A percentile compares a stretch with the other conserved stretches of the same genome.
Evolutionary conservation across 257 asterid genomes (phyloP).

Genomic region (Craterostigma plantagineum): DNA sequence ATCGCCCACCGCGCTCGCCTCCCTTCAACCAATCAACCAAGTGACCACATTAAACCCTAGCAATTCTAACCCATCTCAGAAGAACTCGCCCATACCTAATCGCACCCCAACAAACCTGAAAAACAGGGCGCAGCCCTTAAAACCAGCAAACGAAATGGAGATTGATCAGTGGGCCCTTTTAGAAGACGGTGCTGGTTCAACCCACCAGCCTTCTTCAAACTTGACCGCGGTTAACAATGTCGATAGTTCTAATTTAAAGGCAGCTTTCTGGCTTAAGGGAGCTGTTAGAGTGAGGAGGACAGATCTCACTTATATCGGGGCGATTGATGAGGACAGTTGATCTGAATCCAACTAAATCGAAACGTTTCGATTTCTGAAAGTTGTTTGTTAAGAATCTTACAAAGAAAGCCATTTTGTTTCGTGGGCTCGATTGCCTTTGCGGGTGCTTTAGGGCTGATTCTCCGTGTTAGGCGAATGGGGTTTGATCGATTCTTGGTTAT

Average conservation of each 20-base stretch:
- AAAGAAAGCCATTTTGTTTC: not conserved
- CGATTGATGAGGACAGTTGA: constrained; percentile 68
- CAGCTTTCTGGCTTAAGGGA: constrained; percentile 49
- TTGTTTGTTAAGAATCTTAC: too few species aligned
- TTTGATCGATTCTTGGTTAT: not conserved
- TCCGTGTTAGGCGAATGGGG: too few species aligned
- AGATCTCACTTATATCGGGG: constrained; percentile 55
- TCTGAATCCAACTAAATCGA: too few species aligned
- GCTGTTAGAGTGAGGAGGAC: constrained; percentile 55
- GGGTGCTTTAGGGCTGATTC: too few species aligned
- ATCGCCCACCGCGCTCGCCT: constrained; percentile 25
- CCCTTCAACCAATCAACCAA: constrained; percentile 44
- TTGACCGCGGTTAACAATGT: constrained; percentile 22
- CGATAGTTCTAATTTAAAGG: constrained; percentile 44
- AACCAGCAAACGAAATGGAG: constrained; percentile 35
- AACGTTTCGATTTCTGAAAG: too few species aligned
- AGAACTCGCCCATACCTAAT: constrained; percentile 22
- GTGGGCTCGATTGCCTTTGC: not conserved
- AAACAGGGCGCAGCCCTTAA: constrained; percentile 18
- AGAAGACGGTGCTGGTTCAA: constrained; percentile 63
- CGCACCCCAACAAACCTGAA: constrained; percentile 27
- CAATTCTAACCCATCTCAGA: constrained; percentile 26
- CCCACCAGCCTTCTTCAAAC: constrained; percentile 30
- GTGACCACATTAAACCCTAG: constrained; percentile 19
- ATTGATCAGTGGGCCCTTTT: constrained; percentile 60